phyloP scores from a whole-genome alignment of 805 yeast genomes.

The Brettanomyces nanus region DNA sequence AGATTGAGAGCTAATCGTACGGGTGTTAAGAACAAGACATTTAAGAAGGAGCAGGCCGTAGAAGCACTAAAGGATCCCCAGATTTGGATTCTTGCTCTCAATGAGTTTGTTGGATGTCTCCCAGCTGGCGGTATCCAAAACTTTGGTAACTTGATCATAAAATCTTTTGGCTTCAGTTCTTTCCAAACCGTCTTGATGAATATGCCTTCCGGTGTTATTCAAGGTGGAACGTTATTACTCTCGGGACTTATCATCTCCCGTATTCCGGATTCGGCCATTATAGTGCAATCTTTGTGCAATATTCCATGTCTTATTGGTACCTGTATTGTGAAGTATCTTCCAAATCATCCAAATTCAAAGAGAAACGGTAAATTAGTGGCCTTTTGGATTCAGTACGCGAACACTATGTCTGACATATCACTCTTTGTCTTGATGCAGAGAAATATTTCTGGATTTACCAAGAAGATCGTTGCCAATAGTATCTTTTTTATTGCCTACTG shows the following conservation, averaged over 20 bases:
- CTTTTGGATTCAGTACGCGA: neutral
- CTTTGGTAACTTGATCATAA: slow-evolving; percentile 31
- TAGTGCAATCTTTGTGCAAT: slow-evolving; percentile 24
- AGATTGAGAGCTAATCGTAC: slow-evolving; percentile 27
- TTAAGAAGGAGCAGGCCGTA: slow-evolving; percentile 44
- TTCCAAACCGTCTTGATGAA: slow-evolving; percentile 10
- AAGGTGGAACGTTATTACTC: slow-evolving; percentile 12
- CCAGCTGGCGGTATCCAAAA: slow-evolving; percentile 55
- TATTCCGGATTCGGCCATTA: slow-evolving; percentile 17
- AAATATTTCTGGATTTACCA: slow-evolving; percentile 47
- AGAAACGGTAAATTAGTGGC: slow-evolving; percentile 2
- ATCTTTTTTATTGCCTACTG: slow-evolving; percentile 40
- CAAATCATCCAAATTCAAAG: neutral
- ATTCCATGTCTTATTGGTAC: slow-evolving; percentile 22
- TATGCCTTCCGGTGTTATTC: slow-evolving; percentile 16
- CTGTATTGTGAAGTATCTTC: slow-evolving; percentile 17
- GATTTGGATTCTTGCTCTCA: slow-evolving; percentile 41
- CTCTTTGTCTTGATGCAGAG: slow-evolving; percentile 11
- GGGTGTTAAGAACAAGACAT: slow-evolving; percentile 25
- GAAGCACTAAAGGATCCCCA: slow-evolving; percentile 48
- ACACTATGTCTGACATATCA: slow-evolving; percentile 1
- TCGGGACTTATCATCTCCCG: slow-evolving; percentile 4
- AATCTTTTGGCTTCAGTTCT: slow-evolving; percentile 23
- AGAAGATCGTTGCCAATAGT: slow-evolving; percentile 40
- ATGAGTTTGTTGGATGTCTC: slow-evolving; percentile 36